A percentile compares a stretch with the other conserved stretches of the same genome.
phyloP scores from a whole-genome alignment of 148 eudicot genomes.

The Limonium bicolor region DNA sequence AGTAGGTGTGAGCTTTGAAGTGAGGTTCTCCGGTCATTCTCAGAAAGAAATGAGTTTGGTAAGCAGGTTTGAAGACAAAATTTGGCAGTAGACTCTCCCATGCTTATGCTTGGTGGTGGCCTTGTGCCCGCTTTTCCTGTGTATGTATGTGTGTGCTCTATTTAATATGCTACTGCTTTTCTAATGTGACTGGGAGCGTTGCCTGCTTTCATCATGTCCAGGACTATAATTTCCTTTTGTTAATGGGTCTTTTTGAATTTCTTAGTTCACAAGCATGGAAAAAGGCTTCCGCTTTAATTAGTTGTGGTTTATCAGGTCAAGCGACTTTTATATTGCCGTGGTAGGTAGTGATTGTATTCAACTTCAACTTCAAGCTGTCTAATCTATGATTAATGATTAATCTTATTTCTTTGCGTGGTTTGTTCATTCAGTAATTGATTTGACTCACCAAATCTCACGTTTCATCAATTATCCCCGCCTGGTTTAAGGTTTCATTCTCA shows the following conservation, averaged over 20 bases:
- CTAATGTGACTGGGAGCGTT: too few relatives aligned
- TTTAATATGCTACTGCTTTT: neutral
- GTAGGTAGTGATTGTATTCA: too few relatives aligned
- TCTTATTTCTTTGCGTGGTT: too few relatives aligned
- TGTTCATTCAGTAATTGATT: too few relatives aligned
- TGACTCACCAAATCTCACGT: too few relatives aligned
- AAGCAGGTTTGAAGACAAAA: neutral
- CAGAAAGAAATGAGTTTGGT: constrained; percentile 2
- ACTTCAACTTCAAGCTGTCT: too few relatives aligned
- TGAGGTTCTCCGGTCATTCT: neutral
- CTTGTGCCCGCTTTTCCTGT: neutral
- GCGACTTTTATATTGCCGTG: too few relatives aligned
- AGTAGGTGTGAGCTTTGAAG: constrained; percentile 1
- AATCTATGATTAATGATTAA: too few relatives aligned
- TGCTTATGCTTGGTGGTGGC: constrained; percentile 1
- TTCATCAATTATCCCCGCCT: too few relatives aligned
- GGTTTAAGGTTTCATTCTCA: too few relatives aligned
- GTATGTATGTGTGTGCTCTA: neutral
- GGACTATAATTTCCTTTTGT: neutral
- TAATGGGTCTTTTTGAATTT: constrained; percentile 1
- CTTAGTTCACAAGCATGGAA: constrained; percentile 3
- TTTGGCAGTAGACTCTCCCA: constrained; percentile 1
- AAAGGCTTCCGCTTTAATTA: constrained; percentile 1
- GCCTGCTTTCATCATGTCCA: constrained; percentile 1
- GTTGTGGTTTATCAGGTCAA: constrained; percentile 1